Percentiles rank a stretch among this genome's conserved stretches.
Evolutionary conservation across 345 rosid genomes (phyloP).

Genomic region (Lumnitzera racemosa): DNA sequence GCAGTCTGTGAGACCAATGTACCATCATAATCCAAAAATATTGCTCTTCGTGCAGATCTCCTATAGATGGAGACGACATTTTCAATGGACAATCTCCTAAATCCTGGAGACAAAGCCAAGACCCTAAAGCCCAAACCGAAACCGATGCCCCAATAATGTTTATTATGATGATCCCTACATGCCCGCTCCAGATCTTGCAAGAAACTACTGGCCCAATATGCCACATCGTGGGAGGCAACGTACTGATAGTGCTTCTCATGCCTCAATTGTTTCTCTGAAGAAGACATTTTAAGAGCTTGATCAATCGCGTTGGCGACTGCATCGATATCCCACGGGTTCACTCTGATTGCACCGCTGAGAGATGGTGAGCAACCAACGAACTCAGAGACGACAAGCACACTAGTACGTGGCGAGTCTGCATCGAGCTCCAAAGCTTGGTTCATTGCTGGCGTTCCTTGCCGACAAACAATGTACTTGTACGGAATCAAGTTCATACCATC

Average conservation of each 20-base stretch:
- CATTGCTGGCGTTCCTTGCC: constrained; percentile 30
- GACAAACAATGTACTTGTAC: constrained; percentile 30
- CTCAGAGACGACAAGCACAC: constrained; percentile 38
- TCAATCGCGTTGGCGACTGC: constrained; percentile 31
- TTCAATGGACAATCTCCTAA: constrained; percentile 30
- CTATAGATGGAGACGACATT: constrained; percentile 27
- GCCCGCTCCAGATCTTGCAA: constrained; percentile 33
- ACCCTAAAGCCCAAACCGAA: constrained; percentile 33
- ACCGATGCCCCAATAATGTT: constrained; percentile 36
- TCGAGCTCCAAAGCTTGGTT: constrained; percentile 22
- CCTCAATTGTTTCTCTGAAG: constrained; percentile 29
- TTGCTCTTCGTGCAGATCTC: constrained; percentile 25
- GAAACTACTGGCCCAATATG: constrained; percentile 37
- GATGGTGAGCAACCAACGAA: constrained; percentile 44
- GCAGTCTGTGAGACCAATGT: constrained; percentile 31
- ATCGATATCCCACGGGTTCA: constrained; percentile 41
- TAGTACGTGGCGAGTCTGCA: constrained; percentile 17
- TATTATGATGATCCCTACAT: constrained; percentile 26
- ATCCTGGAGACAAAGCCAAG: constrained; percentile 30
- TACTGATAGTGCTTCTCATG: constrained; percentile 39
- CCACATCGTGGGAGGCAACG: constrained; percentile 30
- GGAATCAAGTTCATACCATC: constrained; percentile 45
- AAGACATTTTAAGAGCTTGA: constrained; percentile 20
- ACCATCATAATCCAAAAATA: constrained; percentile 44
- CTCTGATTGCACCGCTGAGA: constrained; percentile 39